phyloP scores from a whole-genome alignment of 306 rosid species.

The Gastrolobium bilobum region DNA sequence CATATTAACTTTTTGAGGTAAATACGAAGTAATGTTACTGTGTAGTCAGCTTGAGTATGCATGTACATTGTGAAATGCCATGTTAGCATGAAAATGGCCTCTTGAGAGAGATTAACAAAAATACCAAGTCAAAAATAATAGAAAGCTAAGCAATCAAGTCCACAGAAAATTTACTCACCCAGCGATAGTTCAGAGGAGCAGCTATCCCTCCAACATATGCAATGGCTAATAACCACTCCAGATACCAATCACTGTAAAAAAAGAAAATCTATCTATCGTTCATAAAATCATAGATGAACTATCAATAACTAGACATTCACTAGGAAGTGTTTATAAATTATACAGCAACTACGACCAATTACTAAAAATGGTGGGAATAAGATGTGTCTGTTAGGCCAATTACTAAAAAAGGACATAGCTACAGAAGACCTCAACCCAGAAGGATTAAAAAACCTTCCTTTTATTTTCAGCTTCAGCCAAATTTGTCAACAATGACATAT shows the following conservation, averaged over 20 bases:
- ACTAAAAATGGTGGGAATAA: too few relatives aligned
- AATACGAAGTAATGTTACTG: background rate
- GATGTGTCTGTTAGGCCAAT: too few relatives aligned
- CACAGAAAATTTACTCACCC: constrained; percentile 64
- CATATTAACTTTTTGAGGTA: background rate
- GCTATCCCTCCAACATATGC: constrained; percentile 87
- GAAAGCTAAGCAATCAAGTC: background rate
- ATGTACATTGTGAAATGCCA: constrained; percentile 14
- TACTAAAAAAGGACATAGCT: too few relatives aligned
- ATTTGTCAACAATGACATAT: background rate
- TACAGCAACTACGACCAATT: too few relatives aligned
- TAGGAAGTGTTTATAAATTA: too few relatives aligned
- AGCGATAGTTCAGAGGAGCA: constrained; percentile 90
- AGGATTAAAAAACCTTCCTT: too few relatives aligned
- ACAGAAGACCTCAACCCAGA: too few relatives aligned
- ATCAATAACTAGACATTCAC: too few relatives aligned
- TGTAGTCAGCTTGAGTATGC: constrained; percentile 2
- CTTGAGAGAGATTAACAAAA: constrained; percentile 29
- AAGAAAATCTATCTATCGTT: background rate
- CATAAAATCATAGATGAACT: background rate
- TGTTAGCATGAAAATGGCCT: background rate
- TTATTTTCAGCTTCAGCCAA: too few relatives aligned
- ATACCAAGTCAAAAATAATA: background rate
- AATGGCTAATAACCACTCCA: constrained; percentile 91
- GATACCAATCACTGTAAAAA: constrained; percentile 73